Conservation (phyloP, 2,329 filamentous ascomycete species). For the Penicillium sp. region DNA sequence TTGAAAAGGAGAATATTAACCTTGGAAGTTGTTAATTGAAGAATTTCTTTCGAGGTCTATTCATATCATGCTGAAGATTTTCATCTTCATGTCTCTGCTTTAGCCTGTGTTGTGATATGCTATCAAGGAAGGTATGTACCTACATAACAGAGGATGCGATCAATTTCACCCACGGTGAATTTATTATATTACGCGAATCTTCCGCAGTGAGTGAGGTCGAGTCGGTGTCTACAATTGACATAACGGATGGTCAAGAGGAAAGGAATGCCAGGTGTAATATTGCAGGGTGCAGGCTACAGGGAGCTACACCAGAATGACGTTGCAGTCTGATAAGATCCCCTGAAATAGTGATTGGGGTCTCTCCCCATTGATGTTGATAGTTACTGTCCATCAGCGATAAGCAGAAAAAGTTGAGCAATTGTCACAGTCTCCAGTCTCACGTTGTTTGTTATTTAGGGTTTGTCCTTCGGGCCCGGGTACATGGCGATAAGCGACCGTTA, state of each 20-base stretch:
- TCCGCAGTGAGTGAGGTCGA: not conserved
- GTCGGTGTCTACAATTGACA: not conserved
- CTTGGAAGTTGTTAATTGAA: not conserved
- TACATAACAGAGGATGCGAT: not conserved
- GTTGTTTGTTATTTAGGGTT: not conserved
- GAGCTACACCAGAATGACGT: not conserved
- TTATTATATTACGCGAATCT: too few relatives aligned
- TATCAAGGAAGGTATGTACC: not conserved
- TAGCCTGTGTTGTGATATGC: not conserved
- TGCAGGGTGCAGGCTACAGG: not conserved
- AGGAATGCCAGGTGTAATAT: not conserved
- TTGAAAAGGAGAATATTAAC: not conserved
- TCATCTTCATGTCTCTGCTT: not conserved
- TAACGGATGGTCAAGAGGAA: not conserved
- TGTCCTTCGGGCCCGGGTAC: not conserved
- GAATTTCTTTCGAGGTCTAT: too few relatives aligned
- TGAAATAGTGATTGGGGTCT: not conserved
- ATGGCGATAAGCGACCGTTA: not conserved
- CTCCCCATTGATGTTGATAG: not conserved
- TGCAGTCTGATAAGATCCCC: not conserved
- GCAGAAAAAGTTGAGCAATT: not conserved
- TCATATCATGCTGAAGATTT: not conserved
- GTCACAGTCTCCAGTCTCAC: not conserved
- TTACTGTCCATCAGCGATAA: not conserved
- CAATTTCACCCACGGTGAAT: not conserved